Conservation (phyloP, 108 stramenopile species). For the Discostella pseudostelligera region DNA sequence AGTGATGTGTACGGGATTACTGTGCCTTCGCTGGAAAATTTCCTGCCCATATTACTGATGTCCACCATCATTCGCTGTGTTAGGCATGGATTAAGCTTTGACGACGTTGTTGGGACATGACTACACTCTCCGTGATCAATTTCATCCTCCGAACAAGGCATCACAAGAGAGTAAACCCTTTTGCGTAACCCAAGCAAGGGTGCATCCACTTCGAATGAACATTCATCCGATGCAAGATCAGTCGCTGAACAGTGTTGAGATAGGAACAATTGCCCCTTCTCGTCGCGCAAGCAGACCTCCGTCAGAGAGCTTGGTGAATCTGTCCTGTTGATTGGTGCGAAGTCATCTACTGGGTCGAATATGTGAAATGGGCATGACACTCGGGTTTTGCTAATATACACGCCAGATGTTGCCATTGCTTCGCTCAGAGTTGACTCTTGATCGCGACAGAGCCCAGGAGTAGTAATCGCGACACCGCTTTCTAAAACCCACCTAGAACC, state of each 20-base stretch:
- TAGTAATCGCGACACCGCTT: constrained; percentile 6
- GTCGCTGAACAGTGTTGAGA: constrained; percentile 29
- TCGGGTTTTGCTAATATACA: constrained; percentile 60
- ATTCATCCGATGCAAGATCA: constrained; percentile 12
- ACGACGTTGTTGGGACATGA: constrained; percentile 29
- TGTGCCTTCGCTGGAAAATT: constrained; percentile 64
- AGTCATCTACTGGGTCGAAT: constrained; percentile 1
- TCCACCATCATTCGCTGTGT: constrained; percentile 58
- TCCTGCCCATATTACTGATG: constrained; percentile 63
- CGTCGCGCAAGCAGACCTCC: constrained; percentile 21
- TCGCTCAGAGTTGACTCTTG: constrained; percentile 11
- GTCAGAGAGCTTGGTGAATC: background rate
- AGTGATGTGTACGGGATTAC: constrained; percentile 21
- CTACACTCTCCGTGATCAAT: constrained; percentile 27
- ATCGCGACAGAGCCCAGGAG: constrained; percentile 17
- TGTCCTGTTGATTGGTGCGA: background rate
- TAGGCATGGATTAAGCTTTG: constrained; percentile 72
- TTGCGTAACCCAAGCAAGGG: constrained; percentile 21
- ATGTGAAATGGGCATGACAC: constrained; percentile 48
- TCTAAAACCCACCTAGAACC: constrained; percentile 14
- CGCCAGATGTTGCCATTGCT: constrained; percentile 30
- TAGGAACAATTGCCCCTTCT: constrained; percentile 20
- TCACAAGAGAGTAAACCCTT: constrained; percentile 41
- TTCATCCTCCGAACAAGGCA: constrained; percentile 40
- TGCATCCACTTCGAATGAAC: constrained; percentile 15